phyloP scores from a whole-genome alignment of 164 flowering plant genomes.

The Stephania cephalantha region DNA sequence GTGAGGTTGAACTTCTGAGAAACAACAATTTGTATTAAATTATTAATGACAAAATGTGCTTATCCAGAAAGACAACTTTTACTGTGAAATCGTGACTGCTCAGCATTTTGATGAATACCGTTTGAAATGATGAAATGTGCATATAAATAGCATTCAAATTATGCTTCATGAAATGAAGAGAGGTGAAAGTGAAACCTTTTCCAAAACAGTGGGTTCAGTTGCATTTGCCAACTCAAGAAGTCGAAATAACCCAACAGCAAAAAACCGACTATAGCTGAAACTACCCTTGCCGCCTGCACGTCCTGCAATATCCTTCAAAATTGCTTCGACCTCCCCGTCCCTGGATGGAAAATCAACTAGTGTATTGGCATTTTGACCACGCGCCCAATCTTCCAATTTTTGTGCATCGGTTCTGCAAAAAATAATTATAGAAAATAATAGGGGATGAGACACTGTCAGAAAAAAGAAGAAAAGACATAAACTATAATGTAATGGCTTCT shows the following conservation, averaged over 20 bases:
- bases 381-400: constrained; percentile 94
- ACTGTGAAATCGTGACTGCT: no score
- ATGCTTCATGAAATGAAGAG: neutral
- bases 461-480: no score
- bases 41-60: no score
- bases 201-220: constrained; percentile 70
- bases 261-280: constrained; percentile 93
- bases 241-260: constrained; percentile 92
- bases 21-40: no score
- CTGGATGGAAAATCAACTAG: constrained; percentile 68
- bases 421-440: neutral
- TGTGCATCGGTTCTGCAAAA: constrained; percentile 67
- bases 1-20: neutral
- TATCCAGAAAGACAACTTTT: no score
- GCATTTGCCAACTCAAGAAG: constrained; percentile 89
- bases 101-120: no score
- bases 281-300: constrained; percentile 63
- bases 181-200: constrained; percentile 51
- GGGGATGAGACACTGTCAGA: no score
- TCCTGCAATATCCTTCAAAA: constrained; percentile 72
- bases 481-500: no score
- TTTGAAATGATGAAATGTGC: no score
- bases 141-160: neutral
- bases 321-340: constrained; percentile 84
- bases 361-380: constrained; percentile 56